Evolutionary conservation across 2,329 filamentous ascomycete genomes (phyloP).

Genomic region (Fusarium sp.): DNA sequence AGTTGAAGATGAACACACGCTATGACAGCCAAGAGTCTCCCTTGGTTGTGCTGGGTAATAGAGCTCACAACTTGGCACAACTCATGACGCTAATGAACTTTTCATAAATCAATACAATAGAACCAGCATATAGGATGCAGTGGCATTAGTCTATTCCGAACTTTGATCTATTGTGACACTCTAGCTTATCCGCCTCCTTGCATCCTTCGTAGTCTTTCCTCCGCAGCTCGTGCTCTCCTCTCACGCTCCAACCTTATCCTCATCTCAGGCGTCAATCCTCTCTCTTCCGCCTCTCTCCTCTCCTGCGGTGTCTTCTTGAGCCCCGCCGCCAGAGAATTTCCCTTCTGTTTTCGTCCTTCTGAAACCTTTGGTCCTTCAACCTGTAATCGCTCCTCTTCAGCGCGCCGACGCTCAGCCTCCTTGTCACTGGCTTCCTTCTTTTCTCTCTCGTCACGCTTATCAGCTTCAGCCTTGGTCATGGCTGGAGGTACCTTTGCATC

Average conservation of each 20-base stretch:
- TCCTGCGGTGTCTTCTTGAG: conserved; percentile 80
- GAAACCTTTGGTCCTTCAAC: conserved; percentile 70
- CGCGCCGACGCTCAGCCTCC: conserved; percentile 75
- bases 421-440: conserved; percentile 73
- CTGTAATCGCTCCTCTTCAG: conserved; percentile 77
- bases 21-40: neutral
- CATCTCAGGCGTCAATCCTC: conserved; percentile 90
- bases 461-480: conserved; percentile 76
- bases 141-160: neutral
- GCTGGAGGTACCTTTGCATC: conserved; percentile 75
- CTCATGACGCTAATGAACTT: too few relatives aligned
- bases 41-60: too few relatives aligned
- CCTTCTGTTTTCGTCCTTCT: conserved; percentile 59
- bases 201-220: conserved; percentile 82
- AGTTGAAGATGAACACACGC: neutral
- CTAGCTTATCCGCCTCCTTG: conserved; percentile 33
- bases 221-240: conserved; percentile 87
- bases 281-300: conserved; percentile 81
- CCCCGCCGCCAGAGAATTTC: conserved; percentile 61
- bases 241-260: conserved; percentile 85
- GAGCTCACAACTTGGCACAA: too few relatives aligned
- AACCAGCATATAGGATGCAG: neutral
- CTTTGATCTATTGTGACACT: neutral
- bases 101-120: neutral
- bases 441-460: conserved; percentile 74